phyloP scores from a whole-genome alignment of 805 yeast genomes.

The Lipomyces orientalis region DNA sequence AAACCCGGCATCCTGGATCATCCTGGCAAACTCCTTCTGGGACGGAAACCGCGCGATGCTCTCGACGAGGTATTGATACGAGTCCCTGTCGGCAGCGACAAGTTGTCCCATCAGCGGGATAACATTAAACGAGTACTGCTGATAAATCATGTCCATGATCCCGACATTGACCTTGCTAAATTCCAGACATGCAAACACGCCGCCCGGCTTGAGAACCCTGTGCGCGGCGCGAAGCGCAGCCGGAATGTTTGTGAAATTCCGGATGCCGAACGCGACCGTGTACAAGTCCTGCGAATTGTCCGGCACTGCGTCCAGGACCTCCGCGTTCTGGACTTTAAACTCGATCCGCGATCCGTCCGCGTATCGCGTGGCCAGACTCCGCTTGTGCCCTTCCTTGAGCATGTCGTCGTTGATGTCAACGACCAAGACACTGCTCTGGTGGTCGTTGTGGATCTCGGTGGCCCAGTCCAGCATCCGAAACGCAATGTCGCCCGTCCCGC shows the following conservation, averaged over 20 bases:
- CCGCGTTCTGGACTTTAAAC: conserved; percentile 92
- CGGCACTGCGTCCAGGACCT: conserved; percentile 78
- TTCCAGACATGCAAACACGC: conserved; percentile 94
- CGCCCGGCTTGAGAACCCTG: conserved; percentile 95
- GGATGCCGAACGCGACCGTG: conserved; percentile 95
- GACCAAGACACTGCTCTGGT: conserved; percentile 78
- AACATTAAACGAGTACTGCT: conserved; percentile 83
- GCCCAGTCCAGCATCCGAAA: conserved; percentile 95
- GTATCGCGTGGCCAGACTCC: conserved; percentile 65
- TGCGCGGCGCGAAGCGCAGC: conserved; percentile 95
- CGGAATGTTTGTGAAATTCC: conserved; percentile 94
- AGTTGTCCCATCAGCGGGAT: conserved; percentile 95
- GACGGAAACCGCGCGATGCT: conserved; percentile 89
- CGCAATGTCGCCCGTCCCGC: conserved; percentile 99
- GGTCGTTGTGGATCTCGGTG: conserved; percentile 73
- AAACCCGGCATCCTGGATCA: conserved; percentile 96
- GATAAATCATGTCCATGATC: conserved; percentile 74
- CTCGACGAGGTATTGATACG: conserved; percentile 95
- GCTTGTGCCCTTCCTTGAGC: conserved; percentile 87
- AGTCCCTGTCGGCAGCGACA: conserved; percentile 92
- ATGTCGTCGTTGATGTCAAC: conserved; percentile 96
- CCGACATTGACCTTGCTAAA: conserved; percentile 85
- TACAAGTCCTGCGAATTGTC: conserved; percentile 91
- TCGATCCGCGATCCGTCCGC: conserved; percentile 67
- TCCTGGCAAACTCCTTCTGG: conserved; percentile 85